phyloP scores from a whole-genome alignment of 1,139 yeast genomes.

The Suhomyces kunorum region DNA sequence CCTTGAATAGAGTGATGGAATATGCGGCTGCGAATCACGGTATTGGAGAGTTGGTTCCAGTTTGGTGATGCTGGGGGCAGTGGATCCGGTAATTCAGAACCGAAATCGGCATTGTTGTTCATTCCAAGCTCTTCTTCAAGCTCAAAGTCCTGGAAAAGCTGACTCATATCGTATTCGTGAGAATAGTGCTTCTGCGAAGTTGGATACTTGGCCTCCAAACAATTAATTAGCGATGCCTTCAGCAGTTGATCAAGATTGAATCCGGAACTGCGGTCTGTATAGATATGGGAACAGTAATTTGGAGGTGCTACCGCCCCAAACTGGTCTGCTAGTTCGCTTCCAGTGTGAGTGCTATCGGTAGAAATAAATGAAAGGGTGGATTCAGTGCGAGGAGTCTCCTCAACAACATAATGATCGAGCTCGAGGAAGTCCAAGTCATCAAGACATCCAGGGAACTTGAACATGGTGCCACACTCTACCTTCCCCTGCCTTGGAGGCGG shows the following conservation, averaged over 20 bases:
- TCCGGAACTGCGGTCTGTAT: neutral
- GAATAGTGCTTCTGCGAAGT: neutral
- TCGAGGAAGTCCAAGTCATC: neutral
- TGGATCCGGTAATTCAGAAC: no score
- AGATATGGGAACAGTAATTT: neutral
- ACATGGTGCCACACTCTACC: neutral
- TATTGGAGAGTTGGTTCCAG: no score
- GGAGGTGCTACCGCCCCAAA: neutral
- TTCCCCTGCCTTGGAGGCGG: neutral
- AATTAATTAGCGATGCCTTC: neutral
- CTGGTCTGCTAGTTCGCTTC: neutral
- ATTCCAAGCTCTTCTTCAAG: no score
- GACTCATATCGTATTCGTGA: neutral
- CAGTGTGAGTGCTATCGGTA: neutral
- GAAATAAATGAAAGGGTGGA: neutral
- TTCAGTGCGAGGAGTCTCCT: neutral
- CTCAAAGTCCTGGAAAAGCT: neutral
- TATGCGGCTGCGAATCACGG: neutral
- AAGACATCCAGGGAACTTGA: neutral
- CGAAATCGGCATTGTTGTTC: no score
- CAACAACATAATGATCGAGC: neutral
- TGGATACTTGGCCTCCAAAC: neutral
- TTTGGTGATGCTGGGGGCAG: no score
- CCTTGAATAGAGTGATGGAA: neutral
- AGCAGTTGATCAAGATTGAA: neutral